Percentiles rank a stretch among this genome's conserved stretches.
Evolutionary conservation across 345 rosid species (phyloP).

Genomic region (Aquilaria sinensis): DNA sequence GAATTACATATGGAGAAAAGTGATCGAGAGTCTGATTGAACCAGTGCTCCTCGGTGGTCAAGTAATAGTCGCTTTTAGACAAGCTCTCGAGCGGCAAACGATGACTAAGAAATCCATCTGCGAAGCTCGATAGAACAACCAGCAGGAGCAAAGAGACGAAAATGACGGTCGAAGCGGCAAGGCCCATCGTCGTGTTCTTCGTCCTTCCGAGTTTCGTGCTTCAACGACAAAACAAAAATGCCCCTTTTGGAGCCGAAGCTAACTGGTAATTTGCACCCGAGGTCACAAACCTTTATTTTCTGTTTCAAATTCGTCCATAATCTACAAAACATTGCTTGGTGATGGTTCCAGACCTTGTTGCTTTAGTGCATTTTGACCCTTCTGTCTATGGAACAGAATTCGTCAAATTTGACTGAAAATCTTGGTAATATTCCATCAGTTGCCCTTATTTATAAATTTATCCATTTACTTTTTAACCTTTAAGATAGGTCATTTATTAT

Average conservation of each 20-base stretch:
- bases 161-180: background rate
- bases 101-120: conserved; percentile 35
- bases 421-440: too few relatives aligned
- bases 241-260: background rate
- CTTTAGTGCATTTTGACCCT: too few relatives aligned
- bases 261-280: too few relatives aligned
- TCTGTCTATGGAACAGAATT: too few relatives aligned
- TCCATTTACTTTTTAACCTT: too few relatives aligned
- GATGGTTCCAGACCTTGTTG: too few relatives aligned
- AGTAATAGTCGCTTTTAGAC: conserved; percentile 29
- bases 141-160: conserved; percentile 12
- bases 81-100: conserved; percentile 32
- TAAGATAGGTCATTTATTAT: too few relatives aligned
- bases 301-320: too few relatives aligned
- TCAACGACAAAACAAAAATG: background rate
- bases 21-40: conserved; percentile 87
- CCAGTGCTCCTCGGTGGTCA: conserved; percentile 72
- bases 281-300: too few relatives aligned
- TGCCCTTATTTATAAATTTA: too few relatives aligned
- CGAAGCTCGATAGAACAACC: conserved; percentile 9
- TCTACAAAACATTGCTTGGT: too few relatives aligned
- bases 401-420: too few relatives aligned
- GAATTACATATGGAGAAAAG: conserved; percentile 64
- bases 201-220: background rate
- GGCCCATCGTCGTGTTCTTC: conserved; percentile 10